A percentile compares a stretch with the other conserved stretches of the same genome.
Evolutionary conservation across 345 rosid genomes (phyloP).

Genomic region (Nephelium lappaceum): DNA sequence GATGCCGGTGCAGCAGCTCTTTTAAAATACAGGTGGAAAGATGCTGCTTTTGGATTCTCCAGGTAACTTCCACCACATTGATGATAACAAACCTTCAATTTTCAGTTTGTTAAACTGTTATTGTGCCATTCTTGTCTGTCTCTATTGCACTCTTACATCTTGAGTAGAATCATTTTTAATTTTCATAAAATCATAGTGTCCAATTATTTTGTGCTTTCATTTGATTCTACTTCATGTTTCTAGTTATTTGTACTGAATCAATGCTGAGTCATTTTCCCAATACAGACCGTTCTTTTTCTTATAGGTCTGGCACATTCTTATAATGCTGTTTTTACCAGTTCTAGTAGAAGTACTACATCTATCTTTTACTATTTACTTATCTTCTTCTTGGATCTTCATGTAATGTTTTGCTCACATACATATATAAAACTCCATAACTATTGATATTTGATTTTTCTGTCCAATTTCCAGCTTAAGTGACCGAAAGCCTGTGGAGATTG

Average conservation of each 20-base stretch:
- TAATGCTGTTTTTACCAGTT: background rate
- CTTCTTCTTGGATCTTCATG: background rate
- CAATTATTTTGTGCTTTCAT: background rate
- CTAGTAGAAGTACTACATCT: background rate
- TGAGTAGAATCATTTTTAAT: too few relatives aligned
- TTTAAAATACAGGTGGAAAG: slow-evolving; percentile 84
- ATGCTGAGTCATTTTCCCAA: background rate
- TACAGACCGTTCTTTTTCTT: background rate
- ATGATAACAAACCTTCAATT: background rate
- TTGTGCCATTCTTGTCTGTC: background rate
- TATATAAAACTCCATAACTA: background rate
- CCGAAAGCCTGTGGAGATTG: slow-evolving; percentile 80
- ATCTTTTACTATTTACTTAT: background rate
- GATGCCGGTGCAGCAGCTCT: slow-evolving; percentile 98
- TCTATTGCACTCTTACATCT: background rate
- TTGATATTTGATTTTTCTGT: slow-evolving; percentile 3
- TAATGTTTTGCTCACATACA: background rate
- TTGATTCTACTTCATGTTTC: background rate
- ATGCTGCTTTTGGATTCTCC: slow-evolving; percentile 88
- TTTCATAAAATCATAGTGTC: background rate
- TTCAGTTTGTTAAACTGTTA: background rate
- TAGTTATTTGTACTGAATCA: too few relatives aligned
- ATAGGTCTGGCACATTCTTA: background rate
- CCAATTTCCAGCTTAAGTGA: slow-evolving; percentile 71
- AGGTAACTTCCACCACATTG: slow-evolving; percentile 46